Conservation (phyloP, 2,329 filamentous ascomycete species). For the Colletotrichum sp. region DNA sequence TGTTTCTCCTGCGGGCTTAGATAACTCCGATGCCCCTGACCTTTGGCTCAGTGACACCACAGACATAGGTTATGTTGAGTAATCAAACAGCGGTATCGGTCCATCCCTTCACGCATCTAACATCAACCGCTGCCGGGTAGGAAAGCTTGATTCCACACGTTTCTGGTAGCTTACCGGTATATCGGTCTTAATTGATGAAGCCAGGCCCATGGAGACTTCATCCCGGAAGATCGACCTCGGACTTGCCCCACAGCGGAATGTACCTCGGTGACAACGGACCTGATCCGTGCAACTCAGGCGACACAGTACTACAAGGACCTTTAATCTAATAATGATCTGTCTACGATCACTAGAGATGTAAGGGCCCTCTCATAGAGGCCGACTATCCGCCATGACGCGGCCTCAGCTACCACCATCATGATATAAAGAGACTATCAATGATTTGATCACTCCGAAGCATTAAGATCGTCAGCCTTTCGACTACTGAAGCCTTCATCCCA, state of each 20-base stretch:
- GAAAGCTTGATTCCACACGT: not conserved
- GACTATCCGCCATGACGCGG: not conserved
- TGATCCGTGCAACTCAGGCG: not conserved
- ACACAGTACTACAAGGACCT: not conserved
- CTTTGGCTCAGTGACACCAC: not conserved
- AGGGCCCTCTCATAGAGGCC: not conserved
- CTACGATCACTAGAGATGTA: not conserved
- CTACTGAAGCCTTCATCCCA: not conserved
- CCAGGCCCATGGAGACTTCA: not conserved
- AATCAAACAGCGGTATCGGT: not conserved
- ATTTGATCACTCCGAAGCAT: not conserved
- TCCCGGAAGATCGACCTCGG: not conserved
- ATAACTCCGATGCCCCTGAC: not conserved
- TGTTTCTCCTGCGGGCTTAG: not conserved
- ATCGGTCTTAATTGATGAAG: not conserved
- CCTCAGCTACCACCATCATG: not conserved
- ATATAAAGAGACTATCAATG: not conserved
- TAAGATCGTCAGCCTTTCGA: not conserved
- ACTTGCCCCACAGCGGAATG: not conserved
- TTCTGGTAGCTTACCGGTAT: not conserved
- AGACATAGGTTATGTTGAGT: not conserved
- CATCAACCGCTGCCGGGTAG: not conserved
- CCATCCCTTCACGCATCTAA: not conserved
- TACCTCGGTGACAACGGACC: not conserved
- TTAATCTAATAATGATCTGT: not conserved